Evolutionary conservation across 2,329 filamentous ascomycete species (phyloP).

Genomic region (Nemania sp.): DNA sequence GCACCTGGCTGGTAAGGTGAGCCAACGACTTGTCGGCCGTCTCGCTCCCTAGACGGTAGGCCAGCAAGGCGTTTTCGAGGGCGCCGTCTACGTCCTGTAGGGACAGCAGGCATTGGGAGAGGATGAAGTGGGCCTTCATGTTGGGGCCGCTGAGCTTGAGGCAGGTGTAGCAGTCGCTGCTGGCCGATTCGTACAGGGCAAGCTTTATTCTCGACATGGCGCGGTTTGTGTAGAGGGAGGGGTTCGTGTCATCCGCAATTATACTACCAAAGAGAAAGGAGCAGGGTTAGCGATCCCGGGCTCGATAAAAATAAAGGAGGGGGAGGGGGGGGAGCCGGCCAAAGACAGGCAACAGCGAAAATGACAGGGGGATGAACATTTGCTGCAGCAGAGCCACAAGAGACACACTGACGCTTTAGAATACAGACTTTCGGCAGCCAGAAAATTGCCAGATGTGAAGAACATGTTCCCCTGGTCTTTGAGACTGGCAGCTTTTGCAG

Average conservation of each 20-base stretch:
- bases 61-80: constrained; percentile 68
- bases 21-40: constrained; percentile 69
- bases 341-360: background rate
- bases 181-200: constrained; percentile 71
- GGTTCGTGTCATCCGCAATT: constrained; percentile 75
- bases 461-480: constrained; percentile 66
- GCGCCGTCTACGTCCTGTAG: constrained; percentile 75
- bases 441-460: constrained; percentile 69
- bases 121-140: constrained; percentile 84
- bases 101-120: constrained; percentile 81
- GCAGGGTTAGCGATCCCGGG: constrained; percentile 1
- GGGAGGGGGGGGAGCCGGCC: background rate
- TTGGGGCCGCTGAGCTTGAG: constrained; percentile 68
- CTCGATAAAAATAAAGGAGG: background rate
- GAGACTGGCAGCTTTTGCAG: constrained; percentile 46
- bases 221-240: constrained; percentile 85
- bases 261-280: constrained; percentile 56
- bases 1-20: constrained; percentile 72
- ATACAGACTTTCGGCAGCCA: constrained; percentile 69
- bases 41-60: constrained; percentile 71
- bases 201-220: constrained; percentile 81
- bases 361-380: background rate
- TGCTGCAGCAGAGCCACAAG: background rate
- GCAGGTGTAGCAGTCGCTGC: constrained; percentile 76
- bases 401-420: constrained; percentile 65